Evolutionary conservation across 345 rosid genomes (phyloP), one percentile per base, ranked within the genome.

Genomic region (Rhizophora apiculata): DNA sequence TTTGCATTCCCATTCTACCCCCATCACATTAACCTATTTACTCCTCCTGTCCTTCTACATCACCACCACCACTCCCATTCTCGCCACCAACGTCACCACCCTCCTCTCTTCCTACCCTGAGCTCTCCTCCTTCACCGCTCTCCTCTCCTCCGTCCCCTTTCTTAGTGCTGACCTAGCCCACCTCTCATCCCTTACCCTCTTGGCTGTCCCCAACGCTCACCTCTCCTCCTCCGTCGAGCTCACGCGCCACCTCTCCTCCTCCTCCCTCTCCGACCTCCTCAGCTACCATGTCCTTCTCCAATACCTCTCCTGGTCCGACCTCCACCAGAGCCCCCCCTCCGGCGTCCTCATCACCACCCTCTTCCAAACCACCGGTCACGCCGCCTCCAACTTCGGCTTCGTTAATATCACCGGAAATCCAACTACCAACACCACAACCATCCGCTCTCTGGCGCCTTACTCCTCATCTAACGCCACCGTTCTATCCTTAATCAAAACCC

Each of bases 281-380:
- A 87, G 97, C 67, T 92, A 86, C 83, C 90, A 95, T 74, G 80
- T 92, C 67, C 87, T 95, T 27, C 86, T 95, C 52, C 89, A 89
- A 52, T 95, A 78, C 87, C 71, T 92, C 76, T 89, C 96, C 32
- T 76, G 75, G 72, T 58, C 80, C 19, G 88, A 83, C 80, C 94
- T 95, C 80, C 85, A 69, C 26, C 78, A 85, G 60, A 76, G 92
- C 72, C 83, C 94, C 3, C 77, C 93, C 1, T 72, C 86, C 0
- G 93, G 89, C 3, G 8, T 73, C 61, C 82, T 86, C 63, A 82
- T 89, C 39, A 81, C 96, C 37, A 89, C 96, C 1, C 93, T 89
- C 67, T 84, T 83, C 82, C 96, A 86, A 51, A 85, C 96, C 57
- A 89, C 96, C 30, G 89, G 93, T 18, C 91, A 91, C 19, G 89